Conservation (phyloP, 148 eudicot genomes). For the Camellia lanceoleosa region DNA sequence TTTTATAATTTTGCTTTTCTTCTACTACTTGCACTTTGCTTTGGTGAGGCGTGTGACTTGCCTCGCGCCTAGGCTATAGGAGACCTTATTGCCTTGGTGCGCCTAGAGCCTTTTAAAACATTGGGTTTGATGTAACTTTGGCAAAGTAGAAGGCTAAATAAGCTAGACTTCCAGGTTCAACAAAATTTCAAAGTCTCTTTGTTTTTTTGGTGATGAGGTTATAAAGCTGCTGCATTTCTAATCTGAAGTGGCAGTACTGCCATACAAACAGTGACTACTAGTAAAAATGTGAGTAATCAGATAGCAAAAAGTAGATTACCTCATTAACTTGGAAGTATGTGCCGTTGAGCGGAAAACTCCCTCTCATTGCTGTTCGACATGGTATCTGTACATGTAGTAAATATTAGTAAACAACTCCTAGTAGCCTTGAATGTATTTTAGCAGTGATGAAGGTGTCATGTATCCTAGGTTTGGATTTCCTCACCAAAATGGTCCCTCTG, state of each 20-base stretch:
- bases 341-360: slow-evolving; percentile 29
- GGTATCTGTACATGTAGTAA: slow-evolving; percentile 43
- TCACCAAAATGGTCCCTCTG: slow-evolving; percentile 67
- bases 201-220: slow-evolving; percentile 1
- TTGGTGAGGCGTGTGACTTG: too few relatives aligned
- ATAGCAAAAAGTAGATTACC: slow-evolving; percentile 37
- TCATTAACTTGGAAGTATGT: slow-evolving; percentile 38
- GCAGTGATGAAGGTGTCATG: neutral
- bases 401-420: slow-evolving; percentile 4
- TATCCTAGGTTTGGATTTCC: slow-evolving; percentile 4
- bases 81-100: too few relatives aligned
- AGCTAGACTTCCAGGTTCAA: slow-evolving; percentile 6
- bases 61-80: too few relatives aligned
- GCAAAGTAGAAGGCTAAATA: neutral
- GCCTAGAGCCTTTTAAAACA: too few relatives aligned
- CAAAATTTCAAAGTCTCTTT: neutral
- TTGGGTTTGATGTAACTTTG: too few relatives aligned
- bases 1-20: too few relatives aligned
- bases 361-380: slow-evolving; percentile 31
- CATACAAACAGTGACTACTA: neutral
- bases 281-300: neutral
- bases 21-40: too few relatives aligned
- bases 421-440: neutral
- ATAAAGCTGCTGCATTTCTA: neutral
- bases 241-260: neutral